Conservation (phyloP, 805 yeast species). For the Kodamaea sagamina region DNA sequence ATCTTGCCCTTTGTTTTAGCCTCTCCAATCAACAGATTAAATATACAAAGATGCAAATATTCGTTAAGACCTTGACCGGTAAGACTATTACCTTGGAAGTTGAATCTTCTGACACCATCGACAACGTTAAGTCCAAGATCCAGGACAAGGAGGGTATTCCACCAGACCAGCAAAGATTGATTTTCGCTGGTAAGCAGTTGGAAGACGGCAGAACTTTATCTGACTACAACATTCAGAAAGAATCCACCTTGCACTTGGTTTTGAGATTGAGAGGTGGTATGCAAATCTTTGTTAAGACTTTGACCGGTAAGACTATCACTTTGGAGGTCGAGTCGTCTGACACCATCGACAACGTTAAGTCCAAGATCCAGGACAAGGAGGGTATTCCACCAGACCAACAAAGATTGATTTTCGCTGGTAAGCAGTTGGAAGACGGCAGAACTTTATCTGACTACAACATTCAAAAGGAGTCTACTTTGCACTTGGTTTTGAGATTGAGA, state of each 20-base stretch:
- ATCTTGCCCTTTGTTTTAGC: not conserved
- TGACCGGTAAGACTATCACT: constrained; percentile 99
- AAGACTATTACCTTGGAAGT: constrained; percentile 99
- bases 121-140: constrained; percentile 97
- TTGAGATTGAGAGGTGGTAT: constrained; percentile 95
- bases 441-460: constrained; percentile 99
- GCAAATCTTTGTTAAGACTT: constrained; percentile 99
- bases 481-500: constrained; percentile 95
- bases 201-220: constrained; percentile 99
- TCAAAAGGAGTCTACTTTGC: constrained; percentile 98
- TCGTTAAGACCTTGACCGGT: constrained; percentile 99
- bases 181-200: constrained; percentile 99
- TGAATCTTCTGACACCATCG: constrained; percentile 98
- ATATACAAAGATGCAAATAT: constrained; percentile 72
- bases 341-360: constrained; percentile 97
- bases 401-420: constrained; percentile 99
- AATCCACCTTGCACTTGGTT: constrained; percentile 95
- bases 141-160: constrained; percentile 99
- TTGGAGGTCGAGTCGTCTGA: constrained; percentile 98
- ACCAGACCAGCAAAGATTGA: constrained; percentile 99
- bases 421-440: constrained; percentile 99
- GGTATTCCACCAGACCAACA: constrained; percentile 99
- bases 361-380: constrained; percentile 98
- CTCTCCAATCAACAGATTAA: not conserved
- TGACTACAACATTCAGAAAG: constrained; percentile 99